Evolutionary conservation across 2,329 filamentous ascomycete species (phyloP), one percentile per base, ranked within the genome.

Genomic region (Colletotrichum lentis): DNA sequence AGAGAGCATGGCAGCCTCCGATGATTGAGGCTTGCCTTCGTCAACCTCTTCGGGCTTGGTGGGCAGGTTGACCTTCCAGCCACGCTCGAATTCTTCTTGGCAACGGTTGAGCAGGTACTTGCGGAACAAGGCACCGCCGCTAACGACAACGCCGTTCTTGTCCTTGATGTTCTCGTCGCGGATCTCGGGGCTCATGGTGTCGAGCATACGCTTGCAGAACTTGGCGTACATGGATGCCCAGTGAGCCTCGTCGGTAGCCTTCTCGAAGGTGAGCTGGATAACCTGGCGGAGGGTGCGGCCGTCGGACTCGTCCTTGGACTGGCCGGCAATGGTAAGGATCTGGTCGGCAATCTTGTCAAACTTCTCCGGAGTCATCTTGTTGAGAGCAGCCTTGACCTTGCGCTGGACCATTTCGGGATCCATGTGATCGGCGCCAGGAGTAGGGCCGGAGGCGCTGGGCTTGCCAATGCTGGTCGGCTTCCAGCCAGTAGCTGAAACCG

Each of bases 331-430:
- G 62, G 89, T 86, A 37, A 99, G 86, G 70, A 99, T 97, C 79
- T 97, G 94, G 70, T 94, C 92, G 7, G 96, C 89, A 73, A 99
- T 97, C 82, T 91, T 94, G 78, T 97, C 94, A 75, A 99, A 99
- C 77, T 98, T 99, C 82, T 99, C 96, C 0, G 96, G 96, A 0
- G 96, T 98, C 96, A 99, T 98, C 91, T 99, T 99, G 89, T 99
- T 99, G 75, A 99, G 85, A 70, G 92, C 92, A 71, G 94, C 91
- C 90, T 99, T 99, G 78, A 99, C 96, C 90, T 99, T 99, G 74
- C 95, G 91, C 83, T 99, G 96, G 67, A 99, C 96, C 84, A 96
- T 89, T 74, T 95, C 93, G 27, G 96, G 95, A 72, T 96, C 89
- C 82, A 98, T 87, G 74, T 92, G 86, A 58, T 83, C 82, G 64